Base-by-base conservation (phyloP, 257 asterid genomes). In the Misopates orontium region DNA sequence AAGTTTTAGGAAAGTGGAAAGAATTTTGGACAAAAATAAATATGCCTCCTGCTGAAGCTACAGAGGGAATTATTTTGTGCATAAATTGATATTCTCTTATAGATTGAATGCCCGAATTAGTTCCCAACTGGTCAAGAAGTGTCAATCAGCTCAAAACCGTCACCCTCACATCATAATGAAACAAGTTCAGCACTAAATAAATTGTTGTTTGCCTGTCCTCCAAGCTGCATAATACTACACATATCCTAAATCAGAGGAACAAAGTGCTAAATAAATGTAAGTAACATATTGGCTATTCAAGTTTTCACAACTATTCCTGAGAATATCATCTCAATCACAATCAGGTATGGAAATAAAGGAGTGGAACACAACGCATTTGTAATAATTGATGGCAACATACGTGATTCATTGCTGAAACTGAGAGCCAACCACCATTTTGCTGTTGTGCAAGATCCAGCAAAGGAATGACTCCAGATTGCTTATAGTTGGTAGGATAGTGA, bases 351-450 rank as follows among this genome's bases (percentile, higher is more conserved):
- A 36, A 56, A 45, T 15, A 48, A 69, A 59, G 52, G 8, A 10
- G 69, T 57, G 36, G 50, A 72, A 47, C 62, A 53, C 16, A 60
- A 71, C 13, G 41, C 22, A 47, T 19, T 16, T 56, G 19, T 41
- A 4, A 66, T 64, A 40, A 66, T 19, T 23, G 51, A 72, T 54
- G 61, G 47, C 60, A 41, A 78, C 87, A 52, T 90, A 94, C 97
- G 64, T 88, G 96, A 74, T 90, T 90, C 96, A 94, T 94, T 24
- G 99, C 96, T 20, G 97, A 90, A 77, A 94, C 99, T 25, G 99
- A 88, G 41, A 94, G 97, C 97, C 97, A 94, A 39, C 99, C 99
- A 77, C 96, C 95, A 78, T 90, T 81, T 71, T 94, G 99, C 79
- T 90, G 99, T 63, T 90, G 97, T 48, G 98, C 99, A 80, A 84